A percentile compares a stretch with the other conserved stretches of the same genome.
Conservation (phyloP, 2,329 filamentous ascomycete species). For the Claviceps quebecensis region DNA sequence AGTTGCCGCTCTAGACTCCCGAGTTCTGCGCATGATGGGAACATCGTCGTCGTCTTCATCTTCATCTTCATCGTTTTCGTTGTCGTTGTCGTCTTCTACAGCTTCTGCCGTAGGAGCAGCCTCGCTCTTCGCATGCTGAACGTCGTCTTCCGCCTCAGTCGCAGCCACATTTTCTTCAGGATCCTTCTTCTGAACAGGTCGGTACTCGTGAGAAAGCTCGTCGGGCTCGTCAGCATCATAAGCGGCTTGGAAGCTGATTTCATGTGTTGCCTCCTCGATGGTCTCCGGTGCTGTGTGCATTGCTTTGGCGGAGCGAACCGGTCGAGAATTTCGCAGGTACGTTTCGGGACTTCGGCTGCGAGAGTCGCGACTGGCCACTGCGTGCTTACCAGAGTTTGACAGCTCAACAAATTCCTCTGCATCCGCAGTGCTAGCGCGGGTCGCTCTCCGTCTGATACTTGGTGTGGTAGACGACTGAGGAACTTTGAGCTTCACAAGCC, state of each 20-base stretch:
- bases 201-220: constrained; percentile 22
- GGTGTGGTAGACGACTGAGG: constrained; percentile 15
- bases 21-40: constrained; percentile 32
- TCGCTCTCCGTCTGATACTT: constrained; percentile 29
- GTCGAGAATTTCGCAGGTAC: constrained; percentile 25
- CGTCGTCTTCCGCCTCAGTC: constrained; percentile 10
- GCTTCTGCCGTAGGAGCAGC: constrained; percentile 10
- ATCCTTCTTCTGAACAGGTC: constrained; percentile 15
- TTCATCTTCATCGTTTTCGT: constrained; percentile 26
- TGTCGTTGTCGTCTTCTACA: constrained; percentile 24
- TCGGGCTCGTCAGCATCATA: constrained; percentile 23
- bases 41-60: constrained; percentile 37
- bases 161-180: constrained; percentile 15
- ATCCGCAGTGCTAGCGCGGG: constrained; percentile 41
- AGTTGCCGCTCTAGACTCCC: constrained; percentile 20
- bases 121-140: constrained; percentile 13
- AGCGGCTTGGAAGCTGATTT: constrained; percentile 26
- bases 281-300: constrained; percentile 33
- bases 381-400: constrained; percentile 46
- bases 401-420: constrained; percentile 42
- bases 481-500: constrained; percentile 32
- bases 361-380: constrained; percentile 32
- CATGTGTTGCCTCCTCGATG: constrained; percentile 39
- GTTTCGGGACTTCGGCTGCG: constrained; percentile 43
- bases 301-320: constrained; percentile 37